Base-by-base conservation (phyloP, 139 green algal species). In the Volvox africanus region DNA sequence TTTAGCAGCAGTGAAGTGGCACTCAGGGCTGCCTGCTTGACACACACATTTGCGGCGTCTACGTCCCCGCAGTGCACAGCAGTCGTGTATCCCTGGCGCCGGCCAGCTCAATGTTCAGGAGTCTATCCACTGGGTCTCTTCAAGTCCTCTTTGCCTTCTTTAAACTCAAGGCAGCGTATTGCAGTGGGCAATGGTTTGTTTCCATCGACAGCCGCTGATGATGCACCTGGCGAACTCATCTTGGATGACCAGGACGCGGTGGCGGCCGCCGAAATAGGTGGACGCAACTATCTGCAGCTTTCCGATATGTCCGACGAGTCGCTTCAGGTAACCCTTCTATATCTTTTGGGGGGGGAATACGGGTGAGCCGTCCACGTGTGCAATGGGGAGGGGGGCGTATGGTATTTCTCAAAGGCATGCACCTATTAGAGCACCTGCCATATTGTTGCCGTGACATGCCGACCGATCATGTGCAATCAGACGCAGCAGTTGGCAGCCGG, bases 11-110 rank as follows among this genome's bases (percentile, higher is more conserved):
- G 76, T 28, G 76, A 82, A 20, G 76, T 61, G 33, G 18, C 5
- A 32, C 18, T 84, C 24, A 30, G 78, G 21, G 36, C 78, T 35
- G 22, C 19, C n/a, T 24, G 80, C 44, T 71, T 24, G 26, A 86
- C 80, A 24, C 44, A 73, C 26, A 28, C 26, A 9, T 11, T 44
- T 17, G 11, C 2, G 33, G 84, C 84, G 14, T 89, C 84, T 5
- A 89, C 84, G 17, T 89, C 84, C 9, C 67, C 84, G 36, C 84
- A 69, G 18, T 89, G 84, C 68, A 36, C 80, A 73, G 65, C 65
- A 12, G 6, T 12, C 65, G 65, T 28, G 65, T 12, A 28, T 24
- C 65, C 65, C 65, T 16, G 11, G 11, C 65, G 65, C 65, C 65
- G 65, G 21, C 21, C 5, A 9, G 65, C 24, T 12, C 65, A 30